These are phyloP conservation scores for Nigrospora osmanthi DNA, from an alignment of 2,329 filamentous ascomycete genomes.

Conservation along the genomic window DNA sequence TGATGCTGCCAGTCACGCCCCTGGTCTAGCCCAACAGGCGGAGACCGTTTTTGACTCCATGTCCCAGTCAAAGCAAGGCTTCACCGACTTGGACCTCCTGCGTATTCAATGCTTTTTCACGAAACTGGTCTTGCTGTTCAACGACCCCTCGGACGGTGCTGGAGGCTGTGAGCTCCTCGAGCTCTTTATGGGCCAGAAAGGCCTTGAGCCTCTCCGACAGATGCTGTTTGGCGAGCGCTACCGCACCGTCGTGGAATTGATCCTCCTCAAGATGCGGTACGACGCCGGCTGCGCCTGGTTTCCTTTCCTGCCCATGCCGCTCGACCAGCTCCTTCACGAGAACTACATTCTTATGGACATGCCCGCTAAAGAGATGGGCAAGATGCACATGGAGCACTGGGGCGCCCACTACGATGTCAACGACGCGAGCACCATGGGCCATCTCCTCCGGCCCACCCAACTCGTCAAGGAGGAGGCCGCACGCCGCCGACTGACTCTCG, in stretches of 20 bases:
- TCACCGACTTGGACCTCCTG: constrained; percentile 53
- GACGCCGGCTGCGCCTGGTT: constrained; percentile 29
- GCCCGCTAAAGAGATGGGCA: constrained; percentile 42
- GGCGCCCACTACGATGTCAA: constrained; percentile 19
- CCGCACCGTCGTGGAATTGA: constrained; percentile 37
- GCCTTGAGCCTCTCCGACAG: constrained; percentile 47
- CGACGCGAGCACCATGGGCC: constrained; percentile 6
- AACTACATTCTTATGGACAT: constrained; percentile 38
- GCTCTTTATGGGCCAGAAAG: constrained; percentile 52
- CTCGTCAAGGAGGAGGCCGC: constrained; percentile 49
- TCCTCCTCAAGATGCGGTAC: constrained; percentile 53
- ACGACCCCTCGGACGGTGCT: constrained; percentile 50
- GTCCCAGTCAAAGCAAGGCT: constrained; percentile 43
- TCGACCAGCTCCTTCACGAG: constrained; percentile 2
- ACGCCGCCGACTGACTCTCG: constrained; percentile 42
- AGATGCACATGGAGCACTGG: constrained; percentile 48
- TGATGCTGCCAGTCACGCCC: background rate
- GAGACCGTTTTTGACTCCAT: constrained; percentile 24
- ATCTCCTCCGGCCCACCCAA: constrained; percentile 50
- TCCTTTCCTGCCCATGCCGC: constrained; percentile 10
- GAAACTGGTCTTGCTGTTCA: constrained; percentile 65
- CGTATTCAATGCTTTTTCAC: constrained; percentile 57
- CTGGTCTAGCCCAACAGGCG: background rate
- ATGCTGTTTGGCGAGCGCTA: constrained; percentile 51
- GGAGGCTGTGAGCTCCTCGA: constrained; percentile 42